Base-by-base conservation (phyloP, 352 stramenopile genomes). In the Phytophthora tentaculata region DNA sequence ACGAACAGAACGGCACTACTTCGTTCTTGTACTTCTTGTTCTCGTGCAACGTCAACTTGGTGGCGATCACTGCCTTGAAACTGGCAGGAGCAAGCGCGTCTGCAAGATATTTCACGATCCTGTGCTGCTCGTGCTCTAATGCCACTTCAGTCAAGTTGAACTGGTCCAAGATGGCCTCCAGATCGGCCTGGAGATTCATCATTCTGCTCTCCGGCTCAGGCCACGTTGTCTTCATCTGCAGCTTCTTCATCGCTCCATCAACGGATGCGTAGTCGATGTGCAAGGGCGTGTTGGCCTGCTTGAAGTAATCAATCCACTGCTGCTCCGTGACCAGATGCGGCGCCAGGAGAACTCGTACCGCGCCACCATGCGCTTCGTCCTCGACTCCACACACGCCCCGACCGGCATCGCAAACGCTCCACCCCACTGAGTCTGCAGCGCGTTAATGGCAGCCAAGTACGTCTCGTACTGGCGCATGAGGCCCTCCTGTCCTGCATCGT, bases 1-100 rank as follows among this genome's bases (percentile, higher is more conserved):
- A 23, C 43, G 43, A 49, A 49, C 43, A 49, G n/a, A 49, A 49
- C 43, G 43, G n/a, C n/a, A 49, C 43, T 2, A 49, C 43, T 20
- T 49, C 43, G 19, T 49, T 49, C 43, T 49, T 49, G 9, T 49
- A 49, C 43, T 49, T 49, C 43, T 49, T 49, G 19, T 49, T 49
- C 43, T 26, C 43, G 9, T 49, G 43, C 6, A 49, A 16, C 5
- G n/a, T 49, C 43, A 49, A 20, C 43, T 49, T 49, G 16, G 43
- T 49, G 5, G 19, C 8, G 9, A 49, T 49, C 6, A 24, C 43
- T 24, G 43, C 14, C 39, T 45, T 45, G 17, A 45, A 45, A 14
- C 39, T 49, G 43, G 43, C 43, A 6, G 17, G 43, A 23, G 43
- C 43, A 2, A 49, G n/a, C 19, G 43, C 19, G 19, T 49, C 20